Evolutionary conservation across 202 grass and related monocot genomes (phyloP), one percentile per base, ranked within the genome.

Genomic region (Dendrocalamus latiflorus): DNA sequence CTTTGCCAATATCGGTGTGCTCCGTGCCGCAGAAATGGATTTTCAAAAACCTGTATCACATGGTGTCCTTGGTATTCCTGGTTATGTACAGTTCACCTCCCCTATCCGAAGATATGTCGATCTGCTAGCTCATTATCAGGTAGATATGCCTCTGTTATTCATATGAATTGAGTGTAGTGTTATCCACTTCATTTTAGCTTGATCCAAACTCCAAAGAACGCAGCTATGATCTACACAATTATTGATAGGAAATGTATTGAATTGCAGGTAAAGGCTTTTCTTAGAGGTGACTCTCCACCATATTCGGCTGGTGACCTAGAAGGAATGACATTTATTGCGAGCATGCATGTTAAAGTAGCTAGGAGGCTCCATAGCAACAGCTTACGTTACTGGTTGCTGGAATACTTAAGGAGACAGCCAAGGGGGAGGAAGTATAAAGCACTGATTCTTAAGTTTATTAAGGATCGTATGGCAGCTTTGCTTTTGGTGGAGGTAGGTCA

Each of bases 51-150:
- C 95, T 79, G 65, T 95, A 28, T 50, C 86, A 12, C 95, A 98
- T 72, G 90, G 83, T 76, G 81, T 89, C 57, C 85, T 98, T 21
- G 95, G 95, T 44, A 47, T 98, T 88, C 77, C 93, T 70, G 92
- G 95, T 78, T 98, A 98, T 75, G 92, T 98, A 42, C 95, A 95
- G 83, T 98, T 98, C 76, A 90, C 90, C 66, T 95, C 92, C 85
- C 95, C 95, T 60, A 98, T 98, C 57, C 84, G 92, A 68, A 91
- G 95, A 95, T 98, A 98, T 85, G 87, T 91, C 17, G 95, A 98
- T 86, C 87, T 98, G 59, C 89, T 98, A 53, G 90, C 95, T 77
- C 95, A 98, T 83, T 98, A 90, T 91, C 95, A 98, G 91, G 95
- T 98, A 59, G 65, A 61, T 89, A 66, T 51, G 44, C 22, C 34